Percentiles rank a stretch among this genome's conserved stretches.
phyloP scores from a whole-genome alignment of 768 basidiomycete genomes.

The Mycena indigotica region DNA sequence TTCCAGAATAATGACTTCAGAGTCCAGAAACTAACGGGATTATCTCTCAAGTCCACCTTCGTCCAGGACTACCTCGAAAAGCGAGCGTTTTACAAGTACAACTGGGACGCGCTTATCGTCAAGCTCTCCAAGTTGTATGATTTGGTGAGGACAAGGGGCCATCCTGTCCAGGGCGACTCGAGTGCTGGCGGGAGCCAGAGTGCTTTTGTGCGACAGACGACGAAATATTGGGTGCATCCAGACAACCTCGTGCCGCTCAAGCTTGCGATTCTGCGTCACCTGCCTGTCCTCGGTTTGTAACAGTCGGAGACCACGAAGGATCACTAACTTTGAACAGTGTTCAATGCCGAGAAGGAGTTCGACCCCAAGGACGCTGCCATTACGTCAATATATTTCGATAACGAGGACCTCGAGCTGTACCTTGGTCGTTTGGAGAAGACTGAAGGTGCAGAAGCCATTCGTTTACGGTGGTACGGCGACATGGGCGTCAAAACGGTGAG shows the following conservation, averaged over 20 bases:
- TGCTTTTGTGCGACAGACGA: conserved; percentile 97
- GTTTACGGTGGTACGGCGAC: conserved; percentile 97
- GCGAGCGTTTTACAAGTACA: conserved; percentile 95
- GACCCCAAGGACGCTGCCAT: conserved; percentile 88
- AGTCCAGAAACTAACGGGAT: conserved; percentile 86
- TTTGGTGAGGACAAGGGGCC: conserved; percentile 91
- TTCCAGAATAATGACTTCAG: neutral
- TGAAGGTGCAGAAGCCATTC: conserved; percentile 96
- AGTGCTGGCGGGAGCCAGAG: conserved; percentile 94
- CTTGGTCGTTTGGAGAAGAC: conserved; percentile 97
- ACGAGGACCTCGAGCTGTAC: conserved; percentile 93
- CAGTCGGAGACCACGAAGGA: neutral
- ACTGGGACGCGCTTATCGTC: conserved; percentile 94
- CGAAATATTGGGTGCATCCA: conserved; percentile 99
- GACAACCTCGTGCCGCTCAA: conserved; percentile 95
- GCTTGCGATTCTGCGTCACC: conserved; percentile 85
- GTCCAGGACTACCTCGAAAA: conserved; percentile 90
- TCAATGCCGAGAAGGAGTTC: conserved; percentile 92
- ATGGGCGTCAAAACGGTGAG: conserved; percentile 75
- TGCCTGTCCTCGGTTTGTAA: conserved; percentile 84
- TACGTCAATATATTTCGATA: conserved; percentile 96
- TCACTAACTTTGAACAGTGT: conserved; percentile 55
- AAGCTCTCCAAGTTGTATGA: conserved; percentile 95
- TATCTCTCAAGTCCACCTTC: conserved; percentile 83
- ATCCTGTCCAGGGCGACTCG: conserved; percentile 91